Evolutionary conservation across 306 rosid species (phyloP), one percentile per base, ranked within the genome.

Genomic region (Cicer cuneatum): DNA sequence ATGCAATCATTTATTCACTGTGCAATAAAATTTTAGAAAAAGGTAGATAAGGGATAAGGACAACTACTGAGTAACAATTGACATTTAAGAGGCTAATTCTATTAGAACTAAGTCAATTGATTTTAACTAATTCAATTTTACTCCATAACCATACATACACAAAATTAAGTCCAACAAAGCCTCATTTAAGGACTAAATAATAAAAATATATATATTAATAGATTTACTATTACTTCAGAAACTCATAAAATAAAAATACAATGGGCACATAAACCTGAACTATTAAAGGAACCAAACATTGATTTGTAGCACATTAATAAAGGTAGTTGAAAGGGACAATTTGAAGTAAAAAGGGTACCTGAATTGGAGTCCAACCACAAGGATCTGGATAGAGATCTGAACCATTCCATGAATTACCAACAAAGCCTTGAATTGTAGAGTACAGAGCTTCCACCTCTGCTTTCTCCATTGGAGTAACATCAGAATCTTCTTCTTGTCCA

Each of bases 311-410:
- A 84, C 58, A 72, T 62, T 67, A 63, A 63, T 6, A 64, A 63
- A 38, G 69, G 49, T 5, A 24, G 64, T 41, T 49, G 73, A 57
- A 75, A 58, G 67, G 67, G 64, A 35, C 29, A 40, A 61, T 16
- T 59, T 68, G 48, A 73, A 51, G 51, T 62, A 41, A 16, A 18
- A 58, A 58, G 45, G 71, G 60, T 83, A 92, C 99, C 97, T 90
- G 98, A 73, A 95, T 92, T 37, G 99, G 96, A 82, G 96, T 87
- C 96, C 96, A 92, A 1, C 99, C 99, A 85, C 98, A 95, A 70
- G 99, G 99, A 83, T 95, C 99, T 47, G 99, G 98, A 87, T 86
- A 95, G 80, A 95, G 96, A 87, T 87, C 87, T 35, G 99, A 89
- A 80, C 99, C 99, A 86, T 95, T 92, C 99, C 98, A 95, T 73